phyloP scores from a whole-genome alignment of 495 filamentous ascomycete species.

The Penicillium salamii region DNA sequence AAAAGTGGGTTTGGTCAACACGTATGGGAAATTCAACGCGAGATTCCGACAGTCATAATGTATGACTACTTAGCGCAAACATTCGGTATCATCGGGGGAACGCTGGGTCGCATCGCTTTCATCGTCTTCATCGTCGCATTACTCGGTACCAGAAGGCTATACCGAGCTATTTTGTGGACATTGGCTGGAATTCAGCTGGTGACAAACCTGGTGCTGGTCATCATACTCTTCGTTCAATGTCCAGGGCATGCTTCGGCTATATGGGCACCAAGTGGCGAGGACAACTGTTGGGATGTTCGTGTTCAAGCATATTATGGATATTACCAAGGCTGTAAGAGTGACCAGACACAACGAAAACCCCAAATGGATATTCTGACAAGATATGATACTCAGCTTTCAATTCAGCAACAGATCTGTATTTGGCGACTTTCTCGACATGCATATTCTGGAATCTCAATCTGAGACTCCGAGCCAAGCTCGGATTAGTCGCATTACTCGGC shows the following conservation, averaged over 20 bases:
- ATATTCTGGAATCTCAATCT: slow-evolving; percentile 47
- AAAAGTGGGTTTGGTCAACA: slow-evolving; percentile 22
- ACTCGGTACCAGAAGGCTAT: slow-evolving; percentile 26
- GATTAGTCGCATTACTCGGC: slow-evolving; percentile 41
- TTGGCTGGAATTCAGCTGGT: slow-evolving; percentile 25
- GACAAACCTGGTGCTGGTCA: slow-evolving; percentile 26
- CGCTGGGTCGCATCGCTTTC: slow-evolving; percentile 35
- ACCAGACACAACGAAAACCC: neutral
- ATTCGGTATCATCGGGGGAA: slow-evolving; percentile 21
- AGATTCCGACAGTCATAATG: slow-evolving; percentile 21
- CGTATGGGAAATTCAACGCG: slow-evolving; percentile 2
- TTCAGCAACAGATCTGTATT: slow-evolving; percentile 44
- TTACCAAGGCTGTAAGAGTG: slow-evolving; percentile 35
- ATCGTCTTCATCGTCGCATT: slow-evolving; percentile 38
- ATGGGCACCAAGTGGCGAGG: slow-evolving; percentile 34
- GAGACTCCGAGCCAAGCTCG: slow-evolving; percentile 41
- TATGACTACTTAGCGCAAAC: slow-evolving; percentile 27
- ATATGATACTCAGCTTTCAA: slow-evolving; percentile 33
- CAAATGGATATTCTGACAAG: neutral
- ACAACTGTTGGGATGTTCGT: slow-evolving; percentile 29
- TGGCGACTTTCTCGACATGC: slow-evolving; percentile 46
- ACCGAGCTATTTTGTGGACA: slow-evolving; percentile 33
- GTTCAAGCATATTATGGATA: slow-evolving; percentile 42
- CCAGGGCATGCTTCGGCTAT: slow-evolving; percentile 30
- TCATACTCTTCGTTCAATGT: slow-evolving; percentile 41